phyloP scores from a whole-genome alignment of 2,329 filamentous ascomycete genomes.

The Bisporella sp. region DNA sequence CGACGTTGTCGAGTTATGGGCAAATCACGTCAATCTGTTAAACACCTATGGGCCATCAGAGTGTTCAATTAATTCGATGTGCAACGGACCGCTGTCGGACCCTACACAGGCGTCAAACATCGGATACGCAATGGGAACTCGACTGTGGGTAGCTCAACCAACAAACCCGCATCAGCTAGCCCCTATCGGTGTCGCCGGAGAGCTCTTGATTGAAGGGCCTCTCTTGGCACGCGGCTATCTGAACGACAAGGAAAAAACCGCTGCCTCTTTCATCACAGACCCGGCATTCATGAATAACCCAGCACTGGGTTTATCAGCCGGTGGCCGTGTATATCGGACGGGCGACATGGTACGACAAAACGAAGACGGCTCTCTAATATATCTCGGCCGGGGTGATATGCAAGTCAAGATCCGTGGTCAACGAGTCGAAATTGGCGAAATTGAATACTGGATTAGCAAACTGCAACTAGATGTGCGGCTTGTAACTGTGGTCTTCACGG shows the following conservation, averaged over 20 bases:
- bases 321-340: not conserved
- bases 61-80: no score
- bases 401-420: constrained; percentile 61
- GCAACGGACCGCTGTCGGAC: no score
- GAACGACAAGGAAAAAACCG: not conserved
- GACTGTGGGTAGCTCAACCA: not conserved
- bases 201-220: not conserved
- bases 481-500: no score
- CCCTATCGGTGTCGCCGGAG: not conserved
- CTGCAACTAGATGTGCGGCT: no score
- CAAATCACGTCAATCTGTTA: no score
- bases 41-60: no score
- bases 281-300: not conserved
- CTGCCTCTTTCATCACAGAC: not conserved
- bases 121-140: not conserved
- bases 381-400: constrained; percentile 55
- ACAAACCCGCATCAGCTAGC: not conserved
- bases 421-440: constrained; percentile 58
- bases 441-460: constrained; percentile 28
- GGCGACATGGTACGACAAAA: constrained; percentile 37
- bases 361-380: constrained; percentile 51
- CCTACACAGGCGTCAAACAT: no score
- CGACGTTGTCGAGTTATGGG: no score
- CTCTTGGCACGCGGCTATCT: not conserved
- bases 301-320: no score